Conservation (phyloP, 176 grass and related monocot species). For the Musa acuminata region DNA sequence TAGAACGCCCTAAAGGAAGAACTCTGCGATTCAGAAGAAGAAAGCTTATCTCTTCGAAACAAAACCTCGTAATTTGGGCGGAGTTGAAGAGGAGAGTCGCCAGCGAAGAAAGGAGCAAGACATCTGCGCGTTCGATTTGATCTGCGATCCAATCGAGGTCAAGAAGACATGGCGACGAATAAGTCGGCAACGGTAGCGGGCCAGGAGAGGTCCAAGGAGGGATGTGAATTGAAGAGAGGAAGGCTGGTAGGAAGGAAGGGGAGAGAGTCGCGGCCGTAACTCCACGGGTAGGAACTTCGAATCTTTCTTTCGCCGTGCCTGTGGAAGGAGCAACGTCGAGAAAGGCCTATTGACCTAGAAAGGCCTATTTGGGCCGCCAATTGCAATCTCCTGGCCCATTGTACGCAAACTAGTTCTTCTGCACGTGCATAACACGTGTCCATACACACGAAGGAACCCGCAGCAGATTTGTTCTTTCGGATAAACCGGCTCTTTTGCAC, state of each 20-base stretch:
- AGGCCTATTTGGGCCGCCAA: not conserved
- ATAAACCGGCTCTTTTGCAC: no score
- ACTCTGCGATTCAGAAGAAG: no score
- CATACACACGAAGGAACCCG: no score
- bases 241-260: not conserved
- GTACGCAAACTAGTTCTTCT: no score
- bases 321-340: not conserved
- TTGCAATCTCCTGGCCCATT: no score
- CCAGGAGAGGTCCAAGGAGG: no score
- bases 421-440: no score
- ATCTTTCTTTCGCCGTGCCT: not conserved
- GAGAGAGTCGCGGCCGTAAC: not conserved
- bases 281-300: not conserved
- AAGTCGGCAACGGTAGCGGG: no score
- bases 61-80: not conserved
- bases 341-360: not conserved
- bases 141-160: not conserved
- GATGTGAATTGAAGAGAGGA: no score
- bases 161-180: not conserved
- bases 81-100: not conserved
- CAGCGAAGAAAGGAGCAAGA: not conserved
- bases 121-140: not conserved
- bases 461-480: no score
- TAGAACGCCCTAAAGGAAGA: no score
- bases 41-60: not conserved